Percentiles rank a stretch among this genome's conserved stretches.
Evolutionary conservation across 139 green algal genomes (phyloP).

Genomic region (Parachlorella kessleri): DNA sequence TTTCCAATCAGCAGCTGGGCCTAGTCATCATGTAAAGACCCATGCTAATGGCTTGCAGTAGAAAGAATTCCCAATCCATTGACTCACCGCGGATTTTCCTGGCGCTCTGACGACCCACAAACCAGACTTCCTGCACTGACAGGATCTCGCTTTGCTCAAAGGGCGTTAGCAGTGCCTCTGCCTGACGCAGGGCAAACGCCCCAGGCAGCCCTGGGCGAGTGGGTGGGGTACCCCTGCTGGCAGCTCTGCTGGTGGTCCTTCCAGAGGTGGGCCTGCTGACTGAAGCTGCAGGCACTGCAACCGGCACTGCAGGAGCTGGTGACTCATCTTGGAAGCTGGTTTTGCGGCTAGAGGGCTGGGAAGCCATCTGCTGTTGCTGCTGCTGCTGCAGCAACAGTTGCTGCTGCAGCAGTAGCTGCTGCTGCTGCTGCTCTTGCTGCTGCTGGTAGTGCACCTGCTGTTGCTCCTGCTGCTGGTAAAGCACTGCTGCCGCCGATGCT

Average conservation of each 20-base stretch:
- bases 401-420: neutral
- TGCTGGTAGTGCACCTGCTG: neutral
- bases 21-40: neutral
- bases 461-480: too few species aligned
- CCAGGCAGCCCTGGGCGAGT: neutral
- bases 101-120: slow-evolving; percentile 18
- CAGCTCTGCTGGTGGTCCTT: neutral
- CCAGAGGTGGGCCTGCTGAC: neutral
- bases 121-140: slow-evolving; percentile 28
- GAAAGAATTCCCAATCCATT: too few species aligned
- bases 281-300: neutral
- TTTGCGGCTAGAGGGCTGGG: neutral
- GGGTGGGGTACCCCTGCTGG: neutral
- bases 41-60: too few species aligned
- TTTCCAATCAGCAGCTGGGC: neutral
- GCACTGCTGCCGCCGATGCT: too few species aligned
- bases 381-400: neutral
- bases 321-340: neutral
- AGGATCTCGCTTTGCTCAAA: slow-evolving; percentile 40
- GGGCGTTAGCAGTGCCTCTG: slow-evolving; percentile 17
- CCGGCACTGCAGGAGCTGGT: neutral
- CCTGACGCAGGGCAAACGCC: slow-evolving; percentile 2
- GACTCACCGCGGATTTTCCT: slow-evolving; percentile 22
- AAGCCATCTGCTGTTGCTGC: neutral
- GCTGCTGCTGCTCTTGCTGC: slow-evolving; percentile 3